Evolutionary conservation across 2,329 filamentous ascomycete genomes (phyloP).

Genomic region (Exophiala sideris): DNA sequence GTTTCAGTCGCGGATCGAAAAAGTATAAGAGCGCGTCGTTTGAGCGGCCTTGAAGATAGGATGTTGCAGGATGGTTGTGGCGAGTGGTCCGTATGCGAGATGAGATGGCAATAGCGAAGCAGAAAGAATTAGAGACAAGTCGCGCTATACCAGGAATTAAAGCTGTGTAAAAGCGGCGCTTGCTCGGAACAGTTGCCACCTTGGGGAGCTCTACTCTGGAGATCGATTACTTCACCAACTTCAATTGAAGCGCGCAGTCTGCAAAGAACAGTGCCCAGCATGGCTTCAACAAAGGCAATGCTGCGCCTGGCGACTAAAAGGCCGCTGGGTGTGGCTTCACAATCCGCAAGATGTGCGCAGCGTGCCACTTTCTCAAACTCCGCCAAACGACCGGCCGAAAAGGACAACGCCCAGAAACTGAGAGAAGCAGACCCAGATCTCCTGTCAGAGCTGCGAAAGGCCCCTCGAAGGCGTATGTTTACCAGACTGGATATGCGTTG

Average conservation of each 20-base stretch:
- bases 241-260: neutral
- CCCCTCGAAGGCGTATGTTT: constrained; percentile 49
- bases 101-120: constrained; percentile 11
- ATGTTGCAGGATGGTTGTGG: neutral
- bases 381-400: constrained; percentile 9
- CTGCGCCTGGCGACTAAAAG: constrained; percentile 43
- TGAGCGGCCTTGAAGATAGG: neutral
- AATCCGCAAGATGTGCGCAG: constrained; percentile 32
- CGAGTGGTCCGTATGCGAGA: neutral
- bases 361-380: constrained; percentile 34
- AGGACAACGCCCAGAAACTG: constrained; percentile 13
- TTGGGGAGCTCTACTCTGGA: too few relatives aligned
- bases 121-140: constrained; percentile 9
- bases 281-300: constrained; percentile 45
- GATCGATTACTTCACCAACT: neutral
- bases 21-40: too few relatives aligned
- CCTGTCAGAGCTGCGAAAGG: constrained; percentile 64
- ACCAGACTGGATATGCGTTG: neutral
- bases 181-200: too few relatives aligned
- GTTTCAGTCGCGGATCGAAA: too few relatives aligned
- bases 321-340: constrained; percentile 36
- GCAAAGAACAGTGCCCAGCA: constrained; percentile 20
- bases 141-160: neutral
- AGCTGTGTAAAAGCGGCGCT: too few relatives aligned
- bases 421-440: constrained; percentile 53